phyloP scores from a whole-genome alignment of 129 eudicot species.

The Smallanthus sonchifolius region DNA sequence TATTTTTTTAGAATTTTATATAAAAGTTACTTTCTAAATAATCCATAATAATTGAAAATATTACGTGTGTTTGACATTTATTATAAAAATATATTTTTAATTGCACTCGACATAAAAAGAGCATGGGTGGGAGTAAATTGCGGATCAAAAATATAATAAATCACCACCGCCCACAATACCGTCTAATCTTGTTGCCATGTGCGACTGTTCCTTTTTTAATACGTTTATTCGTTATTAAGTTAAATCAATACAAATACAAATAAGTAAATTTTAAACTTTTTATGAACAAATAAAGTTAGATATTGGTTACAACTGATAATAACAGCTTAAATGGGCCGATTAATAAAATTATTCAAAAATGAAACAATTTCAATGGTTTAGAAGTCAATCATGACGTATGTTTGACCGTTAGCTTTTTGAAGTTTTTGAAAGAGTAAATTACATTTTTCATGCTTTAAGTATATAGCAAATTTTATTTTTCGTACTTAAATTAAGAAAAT shows the following conservation, averaged over 20 bases:
- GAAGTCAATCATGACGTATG: too few species aligned
- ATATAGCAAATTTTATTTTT: too few species aligned
- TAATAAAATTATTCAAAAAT: too few species aligned
- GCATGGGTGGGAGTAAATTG: conserved; percentile 34
- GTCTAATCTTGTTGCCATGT: conserved; percentile 17
- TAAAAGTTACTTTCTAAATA: too few species aligned
- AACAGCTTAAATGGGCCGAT: too few species aligned
- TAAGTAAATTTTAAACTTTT: neutral
- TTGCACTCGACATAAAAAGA: conserved; percentile 12
- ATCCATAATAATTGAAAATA: neutral
- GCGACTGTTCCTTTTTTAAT: conserved; percentile 1
- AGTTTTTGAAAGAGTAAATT: too few species aligned
- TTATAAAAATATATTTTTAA: neutral
- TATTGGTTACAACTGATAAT: too few species aligned
- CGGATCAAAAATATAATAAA: conserved; percentile 25
- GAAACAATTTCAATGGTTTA: too few species aligned
- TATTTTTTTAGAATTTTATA: too few species aligned
- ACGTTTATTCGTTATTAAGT: neutral
- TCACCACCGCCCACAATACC: conserved; percentile 25
- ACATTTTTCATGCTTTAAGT: too few species aligned
- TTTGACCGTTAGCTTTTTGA: too few species aligned
- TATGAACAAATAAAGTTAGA: neutral
- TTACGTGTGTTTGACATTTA: neutral
- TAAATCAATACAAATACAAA: neutral
- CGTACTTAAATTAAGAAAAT: too few species aligned